A percentile compares a stretch with the other conserved stretches of the same genome.
Evolutionary conservation across 805 yeast genomes (phyloP).

Genomic region (Wickerhamiella galacta): DNA sequence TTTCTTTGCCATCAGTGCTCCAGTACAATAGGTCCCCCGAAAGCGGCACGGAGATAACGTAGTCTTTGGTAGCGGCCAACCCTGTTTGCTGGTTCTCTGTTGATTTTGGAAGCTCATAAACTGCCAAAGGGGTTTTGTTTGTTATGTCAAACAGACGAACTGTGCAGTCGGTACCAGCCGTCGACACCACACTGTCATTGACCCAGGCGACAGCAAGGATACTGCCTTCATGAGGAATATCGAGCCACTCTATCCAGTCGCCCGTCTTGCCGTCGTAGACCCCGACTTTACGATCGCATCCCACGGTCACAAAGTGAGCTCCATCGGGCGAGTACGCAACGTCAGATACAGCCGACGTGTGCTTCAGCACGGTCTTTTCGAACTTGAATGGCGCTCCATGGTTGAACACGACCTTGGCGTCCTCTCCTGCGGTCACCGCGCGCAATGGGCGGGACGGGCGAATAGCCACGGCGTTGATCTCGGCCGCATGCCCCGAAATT

Average conservation of each 20-base stretch:
- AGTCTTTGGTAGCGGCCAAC: slow-evolving; percentile 45
- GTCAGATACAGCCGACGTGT: slow-evolving; percentile 63
- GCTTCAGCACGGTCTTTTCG: slow-evolving; percentile 51
- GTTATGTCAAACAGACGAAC: slow-evolving; percentile 49
- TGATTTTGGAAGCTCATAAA: slow-evolving; percentile 34
- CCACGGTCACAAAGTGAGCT: slow-evolving; percentile 54
- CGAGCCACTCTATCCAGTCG: slow-evolving; percentile 40
- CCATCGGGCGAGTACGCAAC: slow-evolving; percentile 77
- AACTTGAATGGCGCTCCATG: slow-evolving; percentile 94
- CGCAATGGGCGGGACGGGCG: slow-evolving; percentile 80
- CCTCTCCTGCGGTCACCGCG: slow-evolving; percentile 87
- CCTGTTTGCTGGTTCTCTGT: slow-evolving; percentile 67
- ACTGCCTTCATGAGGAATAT: slow-evolving; percentile 50
- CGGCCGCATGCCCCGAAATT: slow-evolving; percentile 77
- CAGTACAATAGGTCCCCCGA: slow-evolving; percentile 59
- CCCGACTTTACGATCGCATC: slow-evolving; percentile 63
- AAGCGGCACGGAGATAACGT: slow-evolving; percentile 47
- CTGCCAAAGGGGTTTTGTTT: slow-evolving; percentile 27
- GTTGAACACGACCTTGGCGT: slow-evolving; percentile 64
- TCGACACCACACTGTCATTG: slow-evolving; percentile 37
- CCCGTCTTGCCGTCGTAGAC: slow-evolving; percentile 82
- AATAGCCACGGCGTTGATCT: slow-evolving; percentile 68
- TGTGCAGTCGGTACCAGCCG: slow-evolving; percentile 70
- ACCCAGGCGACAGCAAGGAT: slow-evolving; percentile 66
- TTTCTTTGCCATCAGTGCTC: slow-evolving; percentile 10